Conservation (phyloP, 2,329 filamentous ascomycete species). For the Aspergillus cejpii region DNA sequence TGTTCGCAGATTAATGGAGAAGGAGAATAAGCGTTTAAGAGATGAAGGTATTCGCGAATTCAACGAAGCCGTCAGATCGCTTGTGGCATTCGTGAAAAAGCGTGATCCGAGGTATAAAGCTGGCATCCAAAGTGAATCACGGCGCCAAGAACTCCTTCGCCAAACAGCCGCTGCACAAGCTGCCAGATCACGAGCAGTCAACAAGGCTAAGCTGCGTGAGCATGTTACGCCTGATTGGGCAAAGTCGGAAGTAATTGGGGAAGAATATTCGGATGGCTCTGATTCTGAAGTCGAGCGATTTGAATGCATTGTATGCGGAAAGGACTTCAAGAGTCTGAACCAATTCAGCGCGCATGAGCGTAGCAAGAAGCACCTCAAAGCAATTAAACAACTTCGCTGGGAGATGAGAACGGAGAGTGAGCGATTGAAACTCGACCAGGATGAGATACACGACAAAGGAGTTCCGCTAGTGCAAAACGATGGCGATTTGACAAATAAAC, state of each 20-base stretch:
- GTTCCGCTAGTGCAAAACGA: background rate
- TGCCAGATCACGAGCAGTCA: slow-evolving; percentile 70
- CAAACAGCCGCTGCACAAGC: slow-evolving; percentile 78
- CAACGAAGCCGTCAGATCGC: slow-evolving; percentile 80
- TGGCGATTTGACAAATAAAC: background rate
- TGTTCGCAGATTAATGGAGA: slow-evolving; percentile 80
- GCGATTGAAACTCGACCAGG: slow-evolving; percentile 33
- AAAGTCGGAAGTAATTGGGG: slow-evolving; percentile 50
- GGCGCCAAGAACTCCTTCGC: slow-evolving; percentile 70
- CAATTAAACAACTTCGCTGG: slow-evolving; percentile 68
- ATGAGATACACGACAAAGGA: background rate
- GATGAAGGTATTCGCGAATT: slow-evolving; percentile 81
- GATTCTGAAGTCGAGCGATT: slow-evolving; percentile 50
- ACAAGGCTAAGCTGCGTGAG: slow-evolving; percentile 65
- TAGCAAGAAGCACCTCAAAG: slow-evolving; percentile 93
- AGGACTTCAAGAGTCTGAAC: slow-evolving; percentile 78
- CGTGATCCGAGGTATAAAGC: slow-evolving; percentile 78
- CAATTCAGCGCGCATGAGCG: slow-evolving; percentile 88
- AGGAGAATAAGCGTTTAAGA: slow-evolving; percentile 79
- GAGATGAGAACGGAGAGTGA: slow-evolving; percentile 78
- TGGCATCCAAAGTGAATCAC: slow-evolving; percentile 69
- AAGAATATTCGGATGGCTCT: slow-evolving; percentile 43
- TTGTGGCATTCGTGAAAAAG: slow-evolving; percentile 84
- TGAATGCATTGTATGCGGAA: slow-evolving; percentile 58
- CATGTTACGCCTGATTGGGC: slow-evolving; percentile 68